phyloP scores from a whole-genome alignment of 2,329 filamentous ascomycete genomes.

The Phaeoacremonium minimum region DNA sequence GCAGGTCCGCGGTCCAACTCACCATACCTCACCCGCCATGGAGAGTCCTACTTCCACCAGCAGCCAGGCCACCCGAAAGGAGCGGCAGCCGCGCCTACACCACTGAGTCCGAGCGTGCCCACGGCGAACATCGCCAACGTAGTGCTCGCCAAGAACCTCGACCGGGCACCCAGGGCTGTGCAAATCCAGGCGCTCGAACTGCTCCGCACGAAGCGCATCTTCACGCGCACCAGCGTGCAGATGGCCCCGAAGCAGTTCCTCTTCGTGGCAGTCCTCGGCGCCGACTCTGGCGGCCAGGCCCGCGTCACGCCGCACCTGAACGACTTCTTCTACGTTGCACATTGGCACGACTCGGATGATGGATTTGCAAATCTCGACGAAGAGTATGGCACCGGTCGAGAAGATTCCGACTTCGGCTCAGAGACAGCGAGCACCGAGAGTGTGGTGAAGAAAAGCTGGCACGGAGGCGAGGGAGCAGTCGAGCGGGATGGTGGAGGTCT shows the following conservation, averaged over 20 bases:
- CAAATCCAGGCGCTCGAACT: conserved; percentile 81
- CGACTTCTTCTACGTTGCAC: conserved; percentile 83
- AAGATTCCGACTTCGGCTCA: conserved; percentile 13
- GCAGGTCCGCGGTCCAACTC: conserved; percentile 15
- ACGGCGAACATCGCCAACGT: conserved; percentile 66
- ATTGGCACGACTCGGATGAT: conserved; percentile 71
- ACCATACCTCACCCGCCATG: conserved; percentile 9
- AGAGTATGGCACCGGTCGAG: conserved; percentile 24
- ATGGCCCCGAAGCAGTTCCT: conserved; percentile 74
- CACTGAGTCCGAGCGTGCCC: conserved; percentile 10
- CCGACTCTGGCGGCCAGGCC: conserved; percentile 38
- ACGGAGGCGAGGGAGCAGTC: not conserved
- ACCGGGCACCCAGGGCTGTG: conserved; percentile 67
- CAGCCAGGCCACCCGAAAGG: conserved; percentile 3
- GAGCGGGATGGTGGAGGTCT: not conserved
- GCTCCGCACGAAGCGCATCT: conserved; percentile 73
- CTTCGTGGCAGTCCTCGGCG: conserved; percentile 67
- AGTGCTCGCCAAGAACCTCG: conserved; percentile 75
- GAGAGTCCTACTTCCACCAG: conserved; percentile 17
- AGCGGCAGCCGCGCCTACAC: conserved; percentile 16
- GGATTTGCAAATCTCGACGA: conserved; percentile 75
- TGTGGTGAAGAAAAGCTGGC: conserved; percentile 34
- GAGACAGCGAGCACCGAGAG: conserved; percentile 27
- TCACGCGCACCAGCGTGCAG: conserved; percentile 70
- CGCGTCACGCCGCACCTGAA: conserved; percentile 60